These are phyloP conservation scores for Phlebiopsis gigantea DNA, from an alignment of 768 basidiomycete species.

Conservation along the genomic window DNA sequence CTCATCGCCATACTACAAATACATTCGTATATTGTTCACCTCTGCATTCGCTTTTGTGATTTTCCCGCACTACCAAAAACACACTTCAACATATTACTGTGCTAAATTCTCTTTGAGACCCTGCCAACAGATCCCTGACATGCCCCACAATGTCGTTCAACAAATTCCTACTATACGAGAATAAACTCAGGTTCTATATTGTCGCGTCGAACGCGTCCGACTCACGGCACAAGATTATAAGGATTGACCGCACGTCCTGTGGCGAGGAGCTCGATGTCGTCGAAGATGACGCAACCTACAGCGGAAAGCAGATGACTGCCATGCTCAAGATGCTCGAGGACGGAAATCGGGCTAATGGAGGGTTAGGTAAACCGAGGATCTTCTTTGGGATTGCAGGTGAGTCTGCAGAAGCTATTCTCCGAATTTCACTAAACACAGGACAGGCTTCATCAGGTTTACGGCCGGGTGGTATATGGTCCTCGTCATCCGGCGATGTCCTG, in stretches of 20 bases:
- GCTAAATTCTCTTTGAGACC: no score
- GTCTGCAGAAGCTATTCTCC: slow-evolving; percentile 13
- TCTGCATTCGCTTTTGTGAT: no score
- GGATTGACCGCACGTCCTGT: slow-evolving; percentile 80
- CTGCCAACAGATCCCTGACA: no score
- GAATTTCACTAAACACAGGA: neutral
- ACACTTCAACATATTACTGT: no score
- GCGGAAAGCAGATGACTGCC: slow-evolving; percentile 81
- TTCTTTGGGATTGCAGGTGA: slow-evolving; percentile 83
- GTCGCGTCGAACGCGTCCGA: slow-evolving; percentile 88
- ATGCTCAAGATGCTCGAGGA: slow-evolving; percentile 95
- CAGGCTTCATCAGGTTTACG: slow-evolving; percentile 91
- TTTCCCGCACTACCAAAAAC: no score
- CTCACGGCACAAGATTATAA: slow-evolving; percentile 85
- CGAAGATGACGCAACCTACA: slow-evolving; percentile 88
- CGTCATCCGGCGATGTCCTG: slow-evolving; percentile 85
- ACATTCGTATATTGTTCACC: no score
- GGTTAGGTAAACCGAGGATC: slow-evolving; percentile 70
- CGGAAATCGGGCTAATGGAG: slow-evolving; percentile 85
- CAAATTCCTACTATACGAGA: slow-evolving; percentile 93
- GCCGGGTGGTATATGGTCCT: slow-evolving; percentile 95
- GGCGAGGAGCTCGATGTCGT: slow-evolving; percentile 63
- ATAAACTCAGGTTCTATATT: slow-evolving; percentile 83
- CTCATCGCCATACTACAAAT: no score
- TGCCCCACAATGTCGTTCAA: slow-evolving; percentile 50